Conservation (phyloP, 805 yeast species). For the Wickerhamiella spandovensis region DNA sequence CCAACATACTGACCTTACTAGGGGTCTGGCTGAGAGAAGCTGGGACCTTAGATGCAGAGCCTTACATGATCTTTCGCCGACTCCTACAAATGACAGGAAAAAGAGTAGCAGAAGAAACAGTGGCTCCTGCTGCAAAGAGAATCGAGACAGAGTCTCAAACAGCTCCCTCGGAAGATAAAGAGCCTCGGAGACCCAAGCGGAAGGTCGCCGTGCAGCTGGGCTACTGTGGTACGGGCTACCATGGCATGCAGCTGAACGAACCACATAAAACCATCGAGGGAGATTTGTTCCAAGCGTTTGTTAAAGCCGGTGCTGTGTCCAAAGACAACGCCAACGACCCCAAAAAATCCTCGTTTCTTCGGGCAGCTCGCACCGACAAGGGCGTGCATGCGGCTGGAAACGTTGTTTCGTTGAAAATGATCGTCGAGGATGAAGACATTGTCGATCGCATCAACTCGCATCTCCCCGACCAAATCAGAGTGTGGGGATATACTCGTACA, state of each 20-base stretch:
- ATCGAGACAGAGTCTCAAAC: background rate
- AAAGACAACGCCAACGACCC: constrained; percentile 77
- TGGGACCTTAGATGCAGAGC: too few relatives aligned
- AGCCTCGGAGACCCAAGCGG: constrained; percentile 40
- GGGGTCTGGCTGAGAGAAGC: too few relatives aligned
- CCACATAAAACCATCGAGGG: constrained; percentile 84
- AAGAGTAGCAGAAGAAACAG: constrained; percentile 1
- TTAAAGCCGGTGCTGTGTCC: constrained; percentile 77
- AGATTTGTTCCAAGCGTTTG: constrained; percentile 71
- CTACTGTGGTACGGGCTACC: constrained; percentile 92
- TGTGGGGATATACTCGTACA: constrained; percentile 86
- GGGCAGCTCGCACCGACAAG: constrained; percentile 66
- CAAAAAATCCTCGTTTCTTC: constrained; percentile 66
- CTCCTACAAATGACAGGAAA: background rate
- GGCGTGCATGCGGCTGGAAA: constrained; percentile 98
- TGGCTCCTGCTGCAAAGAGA: background rate
- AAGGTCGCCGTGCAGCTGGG: constrained; percentile 88
- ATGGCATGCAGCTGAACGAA: constrained; percentile 90
- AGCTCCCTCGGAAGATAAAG: background rate
- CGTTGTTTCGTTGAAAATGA: constrained; percentile 70
- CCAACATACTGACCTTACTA: too few relatives aligned
- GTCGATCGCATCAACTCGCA: constrained; percentile 56
- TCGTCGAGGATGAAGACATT: constrained; percentile 67
- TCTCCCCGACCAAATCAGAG: constrained; percentile 74
- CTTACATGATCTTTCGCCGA: background rate